Conservation (phyloP, 1,284 basidiomycete genomes). For the Pseudozyma thailandica region DNA sequence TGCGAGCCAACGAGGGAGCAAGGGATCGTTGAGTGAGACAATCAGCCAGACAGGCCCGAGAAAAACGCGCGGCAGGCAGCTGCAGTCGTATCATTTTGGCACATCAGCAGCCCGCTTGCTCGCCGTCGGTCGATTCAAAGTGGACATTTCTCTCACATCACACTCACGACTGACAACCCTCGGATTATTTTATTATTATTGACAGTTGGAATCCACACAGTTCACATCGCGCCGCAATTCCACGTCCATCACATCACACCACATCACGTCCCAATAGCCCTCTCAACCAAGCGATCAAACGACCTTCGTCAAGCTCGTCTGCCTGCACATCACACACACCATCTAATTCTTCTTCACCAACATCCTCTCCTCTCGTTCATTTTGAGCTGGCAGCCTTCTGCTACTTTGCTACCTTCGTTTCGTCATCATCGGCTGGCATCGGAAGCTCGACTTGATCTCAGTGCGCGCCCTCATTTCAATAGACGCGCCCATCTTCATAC, state of each 20-base stretch:
- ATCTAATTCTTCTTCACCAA: background rate
- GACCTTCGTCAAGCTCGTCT: background rate
- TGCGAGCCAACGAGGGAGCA: no score
- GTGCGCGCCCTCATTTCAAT: background rate
- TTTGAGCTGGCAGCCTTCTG: background rate
- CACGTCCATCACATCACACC: constrained; percentile 5
- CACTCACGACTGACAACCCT: no score
- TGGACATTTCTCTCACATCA: no score
- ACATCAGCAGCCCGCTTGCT: constrained; percentile 1
- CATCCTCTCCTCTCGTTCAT: background rate
- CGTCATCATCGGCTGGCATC: background rate
- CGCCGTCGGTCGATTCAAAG: constrained; percentile 7
- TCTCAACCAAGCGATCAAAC: background rate
- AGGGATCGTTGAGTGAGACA: no score
- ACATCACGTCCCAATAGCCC: background rate
- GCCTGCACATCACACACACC: background rate
- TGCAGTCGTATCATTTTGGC: no score
- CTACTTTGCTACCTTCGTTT: background rate
- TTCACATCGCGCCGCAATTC: constrained; percentile 5
- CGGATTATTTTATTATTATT: background rate
- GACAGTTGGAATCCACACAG: background rate
- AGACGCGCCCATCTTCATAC: no score
- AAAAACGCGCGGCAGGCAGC: no score
- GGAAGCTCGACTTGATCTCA: background rate
- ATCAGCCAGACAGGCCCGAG: background rate